Base-by-base conservation (phyloP, 2,329 filamentous ascomycete species). In the Teratosphaeria gauchensis region DNA sequence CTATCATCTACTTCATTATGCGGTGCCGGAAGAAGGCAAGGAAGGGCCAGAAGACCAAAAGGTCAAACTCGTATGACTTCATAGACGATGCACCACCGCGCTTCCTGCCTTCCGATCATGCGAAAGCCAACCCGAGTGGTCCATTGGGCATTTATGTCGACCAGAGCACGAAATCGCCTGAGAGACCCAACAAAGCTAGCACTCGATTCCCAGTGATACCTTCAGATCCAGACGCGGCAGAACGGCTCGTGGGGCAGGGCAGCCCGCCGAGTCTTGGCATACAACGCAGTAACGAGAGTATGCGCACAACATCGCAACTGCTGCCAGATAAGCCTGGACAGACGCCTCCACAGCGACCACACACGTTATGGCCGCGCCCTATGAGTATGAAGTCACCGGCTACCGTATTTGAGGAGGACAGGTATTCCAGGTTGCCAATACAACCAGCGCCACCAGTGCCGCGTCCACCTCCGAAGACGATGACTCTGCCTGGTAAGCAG, bases 321-420 rank as follows among this genome's bases (percentile, higher is more conserved):
- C 60, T 73, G n/a, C 71, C 70, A 2, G 69, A 70, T 6, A 70
- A 65, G 56, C 69, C 68, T 14, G 59, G 59, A 1, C 54, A 59
- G 21, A 60, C 56, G 19, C 61, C 60, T 24, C 62, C 58, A 6
- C 62, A 57, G 33, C 60, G 59, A 19, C 59, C 59, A 19, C 24
- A 54, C 33, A 14, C 53, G 51, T 14, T 24, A 56, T 53, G 31
- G 12, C 31, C 55, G 30, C 33, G 28, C 12, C 31, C 55, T 28
- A 31, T 42, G 16, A 59, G 52, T 31, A 32, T 51, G 8, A 63
- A 58, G 51, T 63, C 66, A 42, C 56, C 63, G 4, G 66, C 63
- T 14, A 72, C 71, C 14, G 59, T 71, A 1, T 71, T 73, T 51
- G 71, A 72, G 51, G 71, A 73, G 53, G 68, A 73, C 38, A 61